Base-by-base conservation (phyloP, 495 filamentous ascomycete species). In the Letharia columbiana region DNA sequence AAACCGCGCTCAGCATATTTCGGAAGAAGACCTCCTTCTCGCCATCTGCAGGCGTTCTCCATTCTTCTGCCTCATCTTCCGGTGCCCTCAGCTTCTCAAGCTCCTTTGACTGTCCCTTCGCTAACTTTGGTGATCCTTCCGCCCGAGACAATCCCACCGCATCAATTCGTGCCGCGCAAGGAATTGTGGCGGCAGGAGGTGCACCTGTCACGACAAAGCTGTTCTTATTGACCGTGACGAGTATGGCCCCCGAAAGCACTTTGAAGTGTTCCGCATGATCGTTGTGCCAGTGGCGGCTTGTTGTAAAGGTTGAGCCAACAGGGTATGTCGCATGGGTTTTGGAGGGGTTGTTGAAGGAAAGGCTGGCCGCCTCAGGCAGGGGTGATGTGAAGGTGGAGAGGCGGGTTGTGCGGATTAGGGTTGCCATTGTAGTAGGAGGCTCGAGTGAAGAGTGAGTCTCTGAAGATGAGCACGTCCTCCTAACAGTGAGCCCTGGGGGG, bases 281-380 rank as follows among this genome's bases (percentile, higher is more conserved):
- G 5, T 57, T 57, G 54, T 57, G 54, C 54, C 54, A 37, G 10
- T 57, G 31, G 33, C 31, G 54, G 54, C 54, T 31, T 57, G 54
- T 9, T 20, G 54, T 20, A 1, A 15, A 57, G 15, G 13, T 4
- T 37, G 54, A 57, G 33, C 54, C 7, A 13, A 54, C 28, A 28
- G 28, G 50, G 4, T 33, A 1, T 15, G 23, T 54, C 23, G 8
- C 9, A 5, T 54, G n/a, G 50, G 23, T 6, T 33, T 54, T 1
- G 28, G 13, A 17, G 12, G 50, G 23, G 2, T 33, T 2, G 3
- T 54, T 54, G 28, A 54, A 15, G 28, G 50, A 31, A 17, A 31
- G 50, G 28, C 11, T 31, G 13, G n/a, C n/a, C 28, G 50, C 28
- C 17, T 1, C 50, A 31, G 50, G 50, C 28, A 2, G 5, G 50